phyloP scores from a whole-genome alignment of 2,329 filamentous ascomycete genomes.

The Colletotrichum siamense region DNA sequence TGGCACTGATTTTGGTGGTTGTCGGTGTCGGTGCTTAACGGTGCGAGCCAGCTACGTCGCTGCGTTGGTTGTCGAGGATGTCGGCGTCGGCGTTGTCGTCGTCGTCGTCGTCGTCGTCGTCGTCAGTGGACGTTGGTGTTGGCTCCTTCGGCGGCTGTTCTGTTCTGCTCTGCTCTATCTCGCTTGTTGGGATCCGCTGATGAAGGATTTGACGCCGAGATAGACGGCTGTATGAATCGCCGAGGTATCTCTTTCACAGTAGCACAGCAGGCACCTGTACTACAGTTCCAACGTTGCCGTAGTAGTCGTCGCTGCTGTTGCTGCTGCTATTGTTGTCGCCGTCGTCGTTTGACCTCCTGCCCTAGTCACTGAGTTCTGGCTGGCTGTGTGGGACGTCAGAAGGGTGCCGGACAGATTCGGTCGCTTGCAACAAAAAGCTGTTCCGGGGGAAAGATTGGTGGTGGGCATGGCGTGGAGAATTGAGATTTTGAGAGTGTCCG shows the following conservation, averaged over 20 bases:
- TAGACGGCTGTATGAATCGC: not conserved
- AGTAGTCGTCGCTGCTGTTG: not conserved
- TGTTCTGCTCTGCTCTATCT: not conserved
- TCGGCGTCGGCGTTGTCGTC: not conserved
- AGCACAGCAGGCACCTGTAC: too few species aligned
- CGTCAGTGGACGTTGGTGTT: too few species aligned
- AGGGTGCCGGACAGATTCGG: not conserved
- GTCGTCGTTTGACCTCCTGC: not conserved
- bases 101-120: too few species aligned
- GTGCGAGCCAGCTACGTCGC: not conserved
- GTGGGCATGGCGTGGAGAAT: conserved; percentile 8
- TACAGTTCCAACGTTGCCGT: not conserved
- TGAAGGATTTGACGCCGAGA: not conserved
- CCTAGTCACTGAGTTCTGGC: not conserved
- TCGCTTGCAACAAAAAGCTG: not conserved
- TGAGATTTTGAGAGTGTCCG: not conserved
- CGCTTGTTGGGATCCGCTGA: not conserved
- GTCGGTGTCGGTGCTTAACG: not conserved
- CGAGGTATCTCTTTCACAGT: not conserved
- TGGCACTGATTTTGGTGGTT: too few species aligned
- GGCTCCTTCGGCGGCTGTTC: too few species aligned
- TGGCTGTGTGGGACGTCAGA: not conserved
- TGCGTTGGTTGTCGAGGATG: not conserved
- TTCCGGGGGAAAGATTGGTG: not conserved
- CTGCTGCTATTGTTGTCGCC: not conserved